A percentile compares a stretch with the other conserved stretches of the same genome.
phyloP scores from a whole-genome alignment of 495 filamentous ascomycete genomes.

The Trichocladium antarcticum region DNA sequence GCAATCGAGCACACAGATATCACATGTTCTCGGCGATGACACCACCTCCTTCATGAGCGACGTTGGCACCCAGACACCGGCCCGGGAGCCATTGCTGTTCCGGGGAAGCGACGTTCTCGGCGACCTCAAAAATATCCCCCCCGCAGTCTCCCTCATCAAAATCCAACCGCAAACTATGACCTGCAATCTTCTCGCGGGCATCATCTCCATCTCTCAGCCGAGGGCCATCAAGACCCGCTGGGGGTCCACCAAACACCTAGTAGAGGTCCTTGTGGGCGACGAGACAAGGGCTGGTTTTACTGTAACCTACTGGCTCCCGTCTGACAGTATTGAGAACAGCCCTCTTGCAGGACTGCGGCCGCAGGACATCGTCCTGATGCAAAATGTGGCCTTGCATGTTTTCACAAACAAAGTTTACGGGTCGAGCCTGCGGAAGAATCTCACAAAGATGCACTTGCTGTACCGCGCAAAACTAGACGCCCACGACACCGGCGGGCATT shows the following conservation, averaged over 20 bases:
- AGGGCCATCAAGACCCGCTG: slow-evolving; percentile 46
- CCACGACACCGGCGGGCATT: slow-evolving; percentile 35
- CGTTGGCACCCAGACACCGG: slow-evolving; percentile 2
- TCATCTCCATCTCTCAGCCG: slow-evolving; percentile 59
- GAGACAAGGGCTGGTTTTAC: slow-evolving; percentile 73
- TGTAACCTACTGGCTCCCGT: slow-evolving; percentile 69
- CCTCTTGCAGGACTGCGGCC: slow-evolving; percentile 47
- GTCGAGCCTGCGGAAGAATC: slow-evolving; percentile 55
- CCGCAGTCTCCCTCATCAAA: slow-evolving; percentile 49
- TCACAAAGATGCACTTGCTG: slow-evolving; percentile 62
- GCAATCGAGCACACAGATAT: background rate
- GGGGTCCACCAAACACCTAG: slow-evolving; percentile 47
- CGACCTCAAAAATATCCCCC: slow-evolving; percentile 60
- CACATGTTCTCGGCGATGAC: slow-evolving; percentile 13
- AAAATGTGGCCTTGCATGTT: slow-evolving; percentile 62
- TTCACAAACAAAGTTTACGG: slow-evolving; percentile 70
- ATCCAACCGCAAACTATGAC: slow-evolving; percentile 71
- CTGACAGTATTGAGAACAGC: slow-evolving; percentile 23
- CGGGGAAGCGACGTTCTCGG: slow-evolving; percentile 34
- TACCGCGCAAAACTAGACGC: slow-evolving; percentile 38
- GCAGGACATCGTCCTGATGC: slow-evolving; percentile 63
- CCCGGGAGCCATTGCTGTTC: slow-evolving; percentile 15
- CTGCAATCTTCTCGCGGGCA: slow-evolving; percentile 64
- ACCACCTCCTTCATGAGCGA: slow-evolving; percentile 13
- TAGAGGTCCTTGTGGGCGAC: slow-evolving; percentile 76